A percentile compares a stretch with the other conserved stretches of the same genome.
phyloP scores from a whole-genome alignment of 768 basidiomycete genomes.

The Filobasidium floriforme region DNA sequence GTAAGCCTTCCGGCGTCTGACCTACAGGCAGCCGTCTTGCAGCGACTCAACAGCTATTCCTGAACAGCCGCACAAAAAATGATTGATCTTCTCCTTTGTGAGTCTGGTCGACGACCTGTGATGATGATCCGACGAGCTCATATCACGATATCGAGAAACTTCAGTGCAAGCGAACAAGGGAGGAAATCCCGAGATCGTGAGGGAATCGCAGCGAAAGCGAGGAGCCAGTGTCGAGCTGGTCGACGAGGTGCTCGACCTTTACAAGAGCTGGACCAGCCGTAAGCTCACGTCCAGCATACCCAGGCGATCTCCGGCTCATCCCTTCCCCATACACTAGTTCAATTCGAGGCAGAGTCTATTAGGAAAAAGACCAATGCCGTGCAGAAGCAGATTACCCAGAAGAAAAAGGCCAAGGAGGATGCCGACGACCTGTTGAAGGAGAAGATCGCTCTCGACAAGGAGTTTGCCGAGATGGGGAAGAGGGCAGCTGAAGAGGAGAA shows the following conservation, averaged over 20 bases:
- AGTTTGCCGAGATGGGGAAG: conserved; percentile 67
- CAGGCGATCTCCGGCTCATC: not conserved
- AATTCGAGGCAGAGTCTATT: conserved; percentile 70
- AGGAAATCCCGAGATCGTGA: conserved; percentile 80
- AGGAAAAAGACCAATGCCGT: conserved; percentile 78
- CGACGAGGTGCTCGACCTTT: conserved; percentile 87
- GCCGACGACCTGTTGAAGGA: conserved; percentile 76
- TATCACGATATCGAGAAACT: not conserved
- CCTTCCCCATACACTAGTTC: conserved; percentile 53
- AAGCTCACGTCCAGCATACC: conserved; percentile 42
- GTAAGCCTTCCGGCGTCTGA: too few relatives aligned
- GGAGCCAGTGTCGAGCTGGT: conserved; percentile 83
- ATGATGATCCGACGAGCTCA: not conserved
- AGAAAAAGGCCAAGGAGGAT: conserved; percentile 92
- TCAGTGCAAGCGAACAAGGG: conserved; percentile 51
- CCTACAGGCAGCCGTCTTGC: not conserved
- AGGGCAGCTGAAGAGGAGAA: conserved; percentile 68
- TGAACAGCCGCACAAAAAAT: not conserved
- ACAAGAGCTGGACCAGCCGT: conserved; percentile 91
- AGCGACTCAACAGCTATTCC: not conserved
- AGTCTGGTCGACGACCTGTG: not conserved
- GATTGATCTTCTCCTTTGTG: conserved; percentile 2
- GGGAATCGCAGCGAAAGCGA: conserved; percentile 85
- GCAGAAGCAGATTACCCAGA: conserved; percentile 87
- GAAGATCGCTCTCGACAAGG: conserved; percentile 77